Percentiles rank a stretch among this genome's conserved stretches.
These are phyloP conservation scores for Apiotrichum sp. DNA, from an alignment of 1,284 basidiomycete genomes.

Conservation along the genomic window DNA sequence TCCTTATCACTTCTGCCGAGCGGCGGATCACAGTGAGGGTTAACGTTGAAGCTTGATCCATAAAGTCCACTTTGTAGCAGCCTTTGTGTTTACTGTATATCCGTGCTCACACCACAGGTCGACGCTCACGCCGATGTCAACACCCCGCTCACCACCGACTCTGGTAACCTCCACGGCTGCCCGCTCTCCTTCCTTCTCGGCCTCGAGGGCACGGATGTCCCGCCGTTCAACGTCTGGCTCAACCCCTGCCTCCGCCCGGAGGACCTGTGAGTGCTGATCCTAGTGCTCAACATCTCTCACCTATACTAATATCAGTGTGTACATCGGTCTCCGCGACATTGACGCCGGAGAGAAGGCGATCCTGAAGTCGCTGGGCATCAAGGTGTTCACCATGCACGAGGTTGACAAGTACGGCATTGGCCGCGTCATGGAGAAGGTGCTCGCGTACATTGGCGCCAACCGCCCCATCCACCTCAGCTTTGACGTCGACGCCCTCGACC, in stretches of 20 bases:
- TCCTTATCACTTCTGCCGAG: too few relatives aligned
- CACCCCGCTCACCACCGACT: constrained; percentile 74
- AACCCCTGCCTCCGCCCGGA: constrained; percentile 65
- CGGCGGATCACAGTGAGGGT: too few relatives aligned
- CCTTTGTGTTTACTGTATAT: too few relatives aligned
- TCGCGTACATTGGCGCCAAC: constrained; percentile 86
- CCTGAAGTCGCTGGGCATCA: constrained; percentile 79
- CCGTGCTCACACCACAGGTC: constrained; percentile 41
- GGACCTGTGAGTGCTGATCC: constrained; percentile 39
- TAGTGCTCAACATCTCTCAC: too few relatives aligned
- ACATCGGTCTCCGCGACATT: constrained; percentile 93
- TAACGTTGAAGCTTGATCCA: too few relatives aligned
- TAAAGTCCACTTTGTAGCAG: too few relatives aligned
- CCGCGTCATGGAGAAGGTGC: constrained; percentile 87
- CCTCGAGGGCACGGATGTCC: constrained; percentile 58
- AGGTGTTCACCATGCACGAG: constrained; percentile 96
- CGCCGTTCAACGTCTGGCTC: constrained; percentile 61
- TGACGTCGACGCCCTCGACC: constrained; percentile 93
- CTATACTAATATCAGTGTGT: constrained; percentile 44
- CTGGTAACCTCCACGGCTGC: constrained; percentile 97
- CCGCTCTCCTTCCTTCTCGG: constrained; percentile 92
- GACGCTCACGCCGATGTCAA: constrained; percentile 96
- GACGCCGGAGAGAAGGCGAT: constrained; percentile 86
- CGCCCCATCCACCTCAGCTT: constrained; percentile 92
- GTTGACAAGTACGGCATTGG: constrained; percentile 96